Base-by-base conservation (phyloP, 768 basidiomycete species). In the Suillus lakei region DNA sequence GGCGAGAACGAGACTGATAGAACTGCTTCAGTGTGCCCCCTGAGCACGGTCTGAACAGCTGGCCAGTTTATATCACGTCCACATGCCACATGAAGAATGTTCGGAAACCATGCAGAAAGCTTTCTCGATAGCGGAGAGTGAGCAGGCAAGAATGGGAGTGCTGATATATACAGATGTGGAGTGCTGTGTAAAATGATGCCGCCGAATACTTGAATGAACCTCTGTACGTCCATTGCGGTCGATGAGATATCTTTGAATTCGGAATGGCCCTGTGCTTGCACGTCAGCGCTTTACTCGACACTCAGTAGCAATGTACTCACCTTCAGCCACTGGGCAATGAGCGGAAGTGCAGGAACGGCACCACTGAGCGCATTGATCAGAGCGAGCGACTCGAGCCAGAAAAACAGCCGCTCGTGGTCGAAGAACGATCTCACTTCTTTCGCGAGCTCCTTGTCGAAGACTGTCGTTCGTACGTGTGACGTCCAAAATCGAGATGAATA, bases 121-220 rank as follows among this genome's bases (percentile, higher is more conserved):
- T 43, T 8, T 43, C 41, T 9, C 8, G 8, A 9, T 43, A 43
- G 43, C 21, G 9, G 21, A 43, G 43, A 43, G 21, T 43, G 21
- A 9, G 43, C 43, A 43, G 21, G 43, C 21, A 4, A 43, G 61
- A 74, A 72, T 56, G 72, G 69, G 21, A 74, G 50, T 3, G 68
- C 72, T 41, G 72, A 74, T 10, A 72, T 41, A 61, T 74, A 74
- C 6, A 74, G 67, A 55, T 74, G 73, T 13, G 72, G 72, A 0
- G 61, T 64, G 65, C 66, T 69, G 21, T 70, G 50, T 26, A 61
- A 30, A 26, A 72, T 71, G 0, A 56, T 23, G 38, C 13, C 28
- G 15, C 10, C 43, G 48, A 73, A 73, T 0, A 54, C 41, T 15
- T 38, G n/a, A 23, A 73, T 59, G 60, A 72, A 73, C 41, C 61